These are phyloP conservation scores for Cronartium quercuum DNA, from an alignment of 1,284 basidiomycete species.

Conservation along the genomic window DNA sequence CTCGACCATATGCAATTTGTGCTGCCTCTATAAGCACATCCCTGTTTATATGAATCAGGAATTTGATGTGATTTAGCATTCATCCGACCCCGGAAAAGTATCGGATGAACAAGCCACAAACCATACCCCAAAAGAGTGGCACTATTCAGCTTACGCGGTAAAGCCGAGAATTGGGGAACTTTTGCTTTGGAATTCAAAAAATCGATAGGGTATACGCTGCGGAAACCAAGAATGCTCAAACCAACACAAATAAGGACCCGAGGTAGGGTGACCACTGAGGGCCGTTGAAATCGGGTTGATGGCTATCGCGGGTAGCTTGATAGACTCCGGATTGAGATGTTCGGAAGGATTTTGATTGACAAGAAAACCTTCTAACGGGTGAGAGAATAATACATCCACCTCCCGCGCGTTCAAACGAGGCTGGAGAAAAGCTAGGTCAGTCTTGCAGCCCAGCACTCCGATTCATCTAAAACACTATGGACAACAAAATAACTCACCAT, in stretches of 20 bases:
- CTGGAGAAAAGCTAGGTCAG: not conserved
- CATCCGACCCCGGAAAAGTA: not conserved
- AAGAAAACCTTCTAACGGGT: conserved; percentile 9
- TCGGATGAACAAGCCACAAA: not conserved
- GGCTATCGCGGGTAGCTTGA: too few relatives aligned
- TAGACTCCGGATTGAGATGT: too few relatives aligned
- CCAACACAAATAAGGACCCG: not conserved
- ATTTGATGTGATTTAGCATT: not conserved
- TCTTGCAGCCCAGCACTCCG: not conserved
- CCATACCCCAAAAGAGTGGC: too few relatives aligned
- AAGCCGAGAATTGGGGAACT: conserved; percentile 29
- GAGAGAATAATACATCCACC: conserved; percentile 22
- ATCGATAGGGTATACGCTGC: conserved; percentile 5
- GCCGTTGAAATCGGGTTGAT: not conserved
- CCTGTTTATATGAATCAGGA: not conserved
- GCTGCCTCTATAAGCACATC: conserved; percentile 24
- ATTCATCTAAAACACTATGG: not conserved
- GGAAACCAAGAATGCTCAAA: conserved; percentile 25
- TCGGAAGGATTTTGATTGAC: not conserved
- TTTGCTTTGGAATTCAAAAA: conserved; percentile 24
- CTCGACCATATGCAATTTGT: conserved; percentile 9
- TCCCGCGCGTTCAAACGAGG: conserved; percentile 22
- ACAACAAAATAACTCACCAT: conserved; percentile 9
- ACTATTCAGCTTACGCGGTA: conserved; percentile 25
- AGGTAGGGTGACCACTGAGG: not conserved